These are phyloP conservation scores for Cymodocea nodosa DNA, from an alignment of 116 monocot species.

Conservation along the genomic window DNA sequence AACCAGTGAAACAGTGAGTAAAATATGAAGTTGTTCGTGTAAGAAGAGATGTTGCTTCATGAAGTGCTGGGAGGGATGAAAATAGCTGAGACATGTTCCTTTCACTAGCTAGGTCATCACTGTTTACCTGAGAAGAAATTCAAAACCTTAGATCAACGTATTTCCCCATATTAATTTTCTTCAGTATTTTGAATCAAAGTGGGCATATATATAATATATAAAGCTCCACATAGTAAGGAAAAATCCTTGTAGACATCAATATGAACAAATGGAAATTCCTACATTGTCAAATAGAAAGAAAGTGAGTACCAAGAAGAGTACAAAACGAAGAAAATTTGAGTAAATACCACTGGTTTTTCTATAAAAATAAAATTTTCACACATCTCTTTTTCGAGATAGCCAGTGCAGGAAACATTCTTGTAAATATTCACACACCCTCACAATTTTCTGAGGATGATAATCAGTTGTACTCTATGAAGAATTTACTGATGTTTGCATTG, in stretches of 20 bases:
- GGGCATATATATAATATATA: background rate
- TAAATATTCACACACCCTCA: too few species aligned
- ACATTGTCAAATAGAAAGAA: background rate
- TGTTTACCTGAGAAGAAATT: conserved; percentile 1
- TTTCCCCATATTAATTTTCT: background rate
- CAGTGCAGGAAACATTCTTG: too few species aligned
- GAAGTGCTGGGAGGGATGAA: conserved; percentile 49
- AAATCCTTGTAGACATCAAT: background rate
- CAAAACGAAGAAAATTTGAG: too few species aligned
- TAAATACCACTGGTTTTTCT: too few species aligned
- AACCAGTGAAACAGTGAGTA: conserved; percentile 54
- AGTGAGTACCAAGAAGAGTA: background rate
- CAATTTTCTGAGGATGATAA: too few species aligned
- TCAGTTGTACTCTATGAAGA: background rate
- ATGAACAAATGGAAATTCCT: background rate
- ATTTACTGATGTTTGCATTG: background rate
- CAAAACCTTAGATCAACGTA: background rate
- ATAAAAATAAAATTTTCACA: too few species aligned
- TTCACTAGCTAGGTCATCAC: conserved; percentile 16
- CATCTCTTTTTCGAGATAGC: too few species aligned
- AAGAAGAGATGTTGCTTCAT: conserved; percentile 66
- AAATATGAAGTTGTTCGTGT: conserved; percentile 65
- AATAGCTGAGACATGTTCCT: conserved; percentile 28
- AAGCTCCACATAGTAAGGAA: background rate
- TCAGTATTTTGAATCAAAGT: background rate